phyloP scores from a whole-genome alignment of 2,329 filamentous ascomycete genomes.

The Chalara sp. region DNA sequence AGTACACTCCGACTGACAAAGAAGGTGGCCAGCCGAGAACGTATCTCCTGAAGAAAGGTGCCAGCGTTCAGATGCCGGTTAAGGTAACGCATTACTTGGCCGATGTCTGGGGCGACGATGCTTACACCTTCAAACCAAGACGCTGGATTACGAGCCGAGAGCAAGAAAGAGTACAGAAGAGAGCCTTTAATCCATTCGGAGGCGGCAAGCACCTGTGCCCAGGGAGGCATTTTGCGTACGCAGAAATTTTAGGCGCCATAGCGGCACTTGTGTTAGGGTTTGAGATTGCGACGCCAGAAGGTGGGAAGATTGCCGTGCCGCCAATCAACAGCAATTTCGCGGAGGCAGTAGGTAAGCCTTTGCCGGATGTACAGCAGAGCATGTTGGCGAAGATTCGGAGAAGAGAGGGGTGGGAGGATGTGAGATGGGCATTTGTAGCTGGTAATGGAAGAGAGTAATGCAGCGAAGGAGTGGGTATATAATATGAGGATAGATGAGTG shows the following conservation, averaged over 20 bases:
- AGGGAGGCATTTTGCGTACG: constrained; percentile 30
- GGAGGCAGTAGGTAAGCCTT: not conserved
- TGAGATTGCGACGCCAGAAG: constrained; percentile 15
- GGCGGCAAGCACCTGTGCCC: constrained; percentile 33
- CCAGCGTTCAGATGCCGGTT: constrained; percentile 34
- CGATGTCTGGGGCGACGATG: constrained; percentile 37
- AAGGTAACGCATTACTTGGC: constrained; percentile 32
- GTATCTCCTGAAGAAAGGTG: not conserved
- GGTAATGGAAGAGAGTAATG: not conserved
- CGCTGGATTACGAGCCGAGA: constrained; percentile 29
- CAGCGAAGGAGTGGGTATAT: not conserved
- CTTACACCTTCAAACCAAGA: constrained; percentile 32
- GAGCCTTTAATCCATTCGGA: constrained; percentile 29
- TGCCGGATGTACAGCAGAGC: not conserved
- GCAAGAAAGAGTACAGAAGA: constrained; percentile 1
- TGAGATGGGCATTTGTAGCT: not conserved
- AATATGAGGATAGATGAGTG: not conserved
- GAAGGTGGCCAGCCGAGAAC: not conserved
- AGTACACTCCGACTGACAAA: not conserved
- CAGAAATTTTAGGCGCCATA: constrained; percentile 30
- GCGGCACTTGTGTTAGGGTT: constrained; percentile 27
- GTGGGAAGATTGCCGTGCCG: constrained; percentile 7
- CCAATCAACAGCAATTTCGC: not conserved
- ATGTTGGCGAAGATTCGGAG: not conserved
- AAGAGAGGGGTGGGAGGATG: not conserved